Conservation (phyloP, 805 yeast species). For the Starmerella stellata region DNA sequence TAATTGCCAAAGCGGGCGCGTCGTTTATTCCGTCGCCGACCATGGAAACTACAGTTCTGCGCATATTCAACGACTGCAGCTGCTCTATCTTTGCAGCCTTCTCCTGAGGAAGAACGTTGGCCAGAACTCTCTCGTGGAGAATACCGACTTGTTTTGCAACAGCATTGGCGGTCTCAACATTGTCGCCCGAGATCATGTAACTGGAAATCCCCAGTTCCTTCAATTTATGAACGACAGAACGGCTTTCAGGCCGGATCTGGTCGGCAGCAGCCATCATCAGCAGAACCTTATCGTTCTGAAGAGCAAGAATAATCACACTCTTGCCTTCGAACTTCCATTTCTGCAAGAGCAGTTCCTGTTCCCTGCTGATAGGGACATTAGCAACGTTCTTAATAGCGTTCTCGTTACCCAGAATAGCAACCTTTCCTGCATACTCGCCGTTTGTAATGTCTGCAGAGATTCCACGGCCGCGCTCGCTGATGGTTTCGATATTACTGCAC, state of each 20-base stretch:
- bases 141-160: constrained; percentile 50
- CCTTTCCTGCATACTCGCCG: constrained; percentile 8
- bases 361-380: constrained; percentile 25
- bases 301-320: constrained; percentile 42
- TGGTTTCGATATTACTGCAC: constrained; percentile 9
- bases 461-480: constrained; percentile 15
- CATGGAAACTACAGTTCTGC: constrained; percentile 42
- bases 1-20: constrained; percentile 59
- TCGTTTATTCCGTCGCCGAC: constrained; percentile 75
- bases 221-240: constrained; percentile 30
- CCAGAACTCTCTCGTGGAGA: constrained; percentile 32
- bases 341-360: constrained; percentile 23
- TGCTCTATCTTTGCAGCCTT: constrained; percentile 43
- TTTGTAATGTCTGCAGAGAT: constrained; percentile 10
- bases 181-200: constrained; percentile 70
- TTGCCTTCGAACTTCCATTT: constrained; percentile 48
- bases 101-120: constrained; percentile 58
- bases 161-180: constrained; percentile 44
- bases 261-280: constrained; percentile 40
- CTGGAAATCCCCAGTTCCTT: constrained; percentile 32
- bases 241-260: constrained; percentile 34
- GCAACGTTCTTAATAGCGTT: constrained; percentile 29
- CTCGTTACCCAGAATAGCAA: constrained; percentile 39
- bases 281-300: constrained; percentile 21
- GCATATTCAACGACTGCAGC: constrained; percentile 27